phyloP scores from a whole-genome alignment of 768 basidiomycete genomes.

The Amanita exitialis region DNA sequence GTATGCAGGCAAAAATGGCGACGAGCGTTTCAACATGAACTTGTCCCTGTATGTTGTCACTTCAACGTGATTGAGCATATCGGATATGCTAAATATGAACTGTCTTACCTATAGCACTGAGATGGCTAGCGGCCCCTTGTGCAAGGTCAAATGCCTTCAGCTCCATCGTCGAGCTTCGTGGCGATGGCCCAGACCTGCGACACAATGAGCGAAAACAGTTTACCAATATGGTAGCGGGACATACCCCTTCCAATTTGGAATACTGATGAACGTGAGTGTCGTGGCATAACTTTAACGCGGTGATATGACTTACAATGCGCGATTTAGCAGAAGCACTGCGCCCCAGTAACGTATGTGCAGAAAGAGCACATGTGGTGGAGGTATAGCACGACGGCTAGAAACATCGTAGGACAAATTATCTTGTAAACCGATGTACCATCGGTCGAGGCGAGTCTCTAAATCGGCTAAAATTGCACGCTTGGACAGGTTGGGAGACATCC shows the following conservation, averaged over 20 bases:
- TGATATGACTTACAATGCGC: slow-evolving; percentile 58
- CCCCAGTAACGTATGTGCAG: slow-evolving; percentile 73
- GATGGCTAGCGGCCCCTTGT: slow-evolving; percentile 61
- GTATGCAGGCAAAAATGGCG: slow-evolving; percentile 62
- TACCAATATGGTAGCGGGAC: not conserved
- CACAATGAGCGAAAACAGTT: slow-evolving; percentile 6
- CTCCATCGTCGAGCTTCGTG: slow-evolving; percentile 38
- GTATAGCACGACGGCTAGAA: slow-evolving; percentile 38
- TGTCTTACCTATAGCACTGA: slow-evolving; percentile 50
- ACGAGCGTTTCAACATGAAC: slow-evolving; percentile 48
- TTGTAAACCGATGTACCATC: slow-evolving; percentile 65
- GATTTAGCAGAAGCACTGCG: slow-evolving; percentile 61
- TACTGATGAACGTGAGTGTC: slow-evolving; percentile 27
- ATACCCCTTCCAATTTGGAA: slow-evolving; percentile 67
- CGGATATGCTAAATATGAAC: not conserved
- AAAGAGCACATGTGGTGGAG: slow-evolving; percentile 56
- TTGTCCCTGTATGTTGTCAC: slow-evolving; percentile 51
- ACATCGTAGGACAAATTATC: slow-evolving; percentile 52
- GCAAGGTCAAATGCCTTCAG: slow-evolving; percentile 68
- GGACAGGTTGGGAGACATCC: slow-evolving; percentile 30
- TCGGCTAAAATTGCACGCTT: slow-evolving; percentile 39
- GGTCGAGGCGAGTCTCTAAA: slow-evolving; percentile 60
- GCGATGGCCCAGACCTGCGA: slow-evolving; percentile 30
- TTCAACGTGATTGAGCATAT: slow-evolving; percentile 14
- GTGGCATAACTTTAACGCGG: slow-evolving; percentile 1